Conservation (phyloP, 371 early-diverging fungal genomes). For the Gilbertella persicaria region DNA sequence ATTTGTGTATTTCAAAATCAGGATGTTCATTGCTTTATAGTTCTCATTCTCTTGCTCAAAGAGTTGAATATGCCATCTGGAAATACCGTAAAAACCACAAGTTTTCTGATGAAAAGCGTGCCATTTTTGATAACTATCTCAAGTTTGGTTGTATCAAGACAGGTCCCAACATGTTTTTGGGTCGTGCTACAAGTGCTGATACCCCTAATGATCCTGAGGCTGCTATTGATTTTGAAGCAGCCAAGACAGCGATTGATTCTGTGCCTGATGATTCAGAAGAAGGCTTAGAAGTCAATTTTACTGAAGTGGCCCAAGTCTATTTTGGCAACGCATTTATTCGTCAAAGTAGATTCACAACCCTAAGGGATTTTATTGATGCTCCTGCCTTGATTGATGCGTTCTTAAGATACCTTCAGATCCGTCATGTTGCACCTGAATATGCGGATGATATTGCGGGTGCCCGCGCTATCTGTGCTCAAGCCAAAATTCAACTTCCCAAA, state of each 20-base stretch:
- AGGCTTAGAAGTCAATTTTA: slow-evolving; percentile 49
- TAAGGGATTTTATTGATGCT: slow-evolving; percentile 47
- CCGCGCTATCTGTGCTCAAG: slow-evolving; percentile 41
- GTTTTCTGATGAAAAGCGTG: slow-evolving; percentile 37
- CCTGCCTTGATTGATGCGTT: slow-evolving; percentile 53
- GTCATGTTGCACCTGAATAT: slow-evolving; percentile 60
- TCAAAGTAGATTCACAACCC: slow-evolving; percentile 41
- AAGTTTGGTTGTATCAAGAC: slow-evolving; percentile 57
- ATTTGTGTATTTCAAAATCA: neutral
- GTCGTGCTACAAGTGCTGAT: slow-evolving; percentile 41
- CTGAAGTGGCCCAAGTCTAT: slow-evolving; percentile 60
- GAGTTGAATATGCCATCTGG: slow-evolving; percentile 60
- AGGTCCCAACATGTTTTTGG: slow-evolving; percentile 59
- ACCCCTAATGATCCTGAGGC: slow-evolving; percentile 41
- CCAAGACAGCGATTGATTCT: slow-evolving; percentile 43
- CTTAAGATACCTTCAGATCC: slow-evolving; percentile 54
- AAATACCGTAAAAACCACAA: slow-evolving; percentile 59
- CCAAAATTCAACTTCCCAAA: slow-evolving; percentile 52
- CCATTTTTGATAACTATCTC: slow-evolving; percentile 56
- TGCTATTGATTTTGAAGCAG: slow-evolving; percentile 51
- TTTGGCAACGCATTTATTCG: slow-evolving; percentile 53
- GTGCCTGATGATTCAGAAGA: slow-evolving; percentile 54
- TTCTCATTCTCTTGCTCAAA: slow-evolving; percentile 42
- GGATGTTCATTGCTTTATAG: slow-evolving; percentile 18
- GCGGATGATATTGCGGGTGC: slow-evolving; percentile 51